Evolutionary conservation across 306 rosid genomes (phyloP).

Genomic region (Trichosanthes truncata): DNA sequence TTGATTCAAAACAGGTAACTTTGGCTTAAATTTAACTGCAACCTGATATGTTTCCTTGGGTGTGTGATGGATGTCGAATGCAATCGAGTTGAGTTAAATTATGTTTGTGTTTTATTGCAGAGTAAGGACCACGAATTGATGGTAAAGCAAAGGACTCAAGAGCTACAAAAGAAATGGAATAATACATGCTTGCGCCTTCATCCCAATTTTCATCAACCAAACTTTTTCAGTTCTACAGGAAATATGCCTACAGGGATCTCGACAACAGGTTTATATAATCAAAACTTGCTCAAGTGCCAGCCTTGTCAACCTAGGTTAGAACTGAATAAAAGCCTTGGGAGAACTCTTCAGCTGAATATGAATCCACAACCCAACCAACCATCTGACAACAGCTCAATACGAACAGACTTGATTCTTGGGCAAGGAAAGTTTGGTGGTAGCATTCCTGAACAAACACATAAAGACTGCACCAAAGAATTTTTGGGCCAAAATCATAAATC

Average conservation of each 20-base stretch:
- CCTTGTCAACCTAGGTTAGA: conserved; percentile 49
- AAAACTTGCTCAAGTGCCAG: conserved; percentile 44
- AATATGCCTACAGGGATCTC: conserved; percentile 34
- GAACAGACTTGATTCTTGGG: conserved; percentile 79
- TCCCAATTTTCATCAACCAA: conserved; percentile 61
- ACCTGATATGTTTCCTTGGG: not conserved
- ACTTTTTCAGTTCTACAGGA: conserved; percentile 38
- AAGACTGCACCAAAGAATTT: conserved; percentile 47
- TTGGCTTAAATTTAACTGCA: not conserved
- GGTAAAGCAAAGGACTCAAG: conserved; percentile 30
- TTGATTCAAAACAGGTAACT: conserved; percentile 9
- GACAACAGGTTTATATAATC: conserved; percentile 38
- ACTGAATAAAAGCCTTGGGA: conserved; percentile 52
- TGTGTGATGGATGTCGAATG: not conserved
- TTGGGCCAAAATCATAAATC: not conserved
- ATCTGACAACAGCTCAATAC: conserved; percentile 41
- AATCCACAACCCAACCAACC: conserved; percentile 29
- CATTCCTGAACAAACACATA: conserved; percentile 25
- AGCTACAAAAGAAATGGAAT: conserved; percentile 77
- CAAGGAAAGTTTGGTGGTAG: conserved; percentile 29
- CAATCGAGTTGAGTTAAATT: not conserved
- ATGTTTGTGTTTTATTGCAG: conserved; percentile 1
- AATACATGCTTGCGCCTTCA: conserved; percentile 58
- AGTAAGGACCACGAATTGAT: conserved; percentile 2
- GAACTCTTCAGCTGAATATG: conserved; percentile 47